Evolutionary conservation across 108 stramenopile genomes (phyloP).

Genomic region (Conticribra guillardii): DNA sequence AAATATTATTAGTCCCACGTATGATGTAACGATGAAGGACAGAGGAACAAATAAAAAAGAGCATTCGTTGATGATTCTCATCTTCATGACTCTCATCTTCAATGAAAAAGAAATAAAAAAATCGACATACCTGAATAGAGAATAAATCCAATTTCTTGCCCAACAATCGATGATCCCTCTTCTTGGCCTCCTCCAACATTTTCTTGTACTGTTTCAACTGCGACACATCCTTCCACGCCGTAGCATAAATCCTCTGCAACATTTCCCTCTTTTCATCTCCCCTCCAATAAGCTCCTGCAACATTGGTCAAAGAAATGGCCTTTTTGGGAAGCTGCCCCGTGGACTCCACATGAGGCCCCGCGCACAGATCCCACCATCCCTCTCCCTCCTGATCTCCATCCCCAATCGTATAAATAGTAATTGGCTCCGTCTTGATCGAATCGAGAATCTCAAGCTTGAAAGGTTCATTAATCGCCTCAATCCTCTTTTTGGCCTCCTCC

Average conservation of each 20-base stretch:
- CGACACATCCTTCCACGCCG: constrained; percentile 90
- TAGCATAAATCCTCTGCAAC: constrained; percentile 95
- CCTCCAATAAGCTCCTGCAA: constrained; percentile 99
- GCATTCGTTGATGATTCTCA: too few species aligned
- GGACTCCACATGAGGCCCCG: constrained; percentile 94
- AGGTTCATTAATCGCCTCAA: constrained; percentile 83
- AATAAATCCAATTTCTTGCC: constrained; percentile 97
- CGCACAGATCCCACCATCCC: constrained; percentile 99
- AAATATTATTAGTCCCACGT: too few species aligned
- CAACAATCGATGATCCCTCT: constrained; percentile 95
- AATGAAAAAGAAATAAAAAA: too few species aligned
- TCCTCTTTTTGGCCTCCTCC: constrained; percentile 88
- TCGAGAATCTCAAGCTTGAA: constrained; percentile 97
- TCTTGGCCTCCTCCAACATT: constrained; percentile 94
- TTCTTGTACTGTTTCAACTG: constrained; percentile 91
- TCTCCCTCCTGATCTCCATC: too few species aligned
- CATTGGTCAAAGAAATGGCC: constrained; percentile 81
- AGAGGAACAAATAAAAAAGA: too few species aligned
- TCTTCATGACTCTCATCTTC: too few species aligned
- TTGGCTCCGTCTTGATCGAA: constrained; percentile 91
- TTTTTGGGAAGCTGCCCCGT: constrained; percentile 88
- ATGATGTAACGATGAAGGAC: too few species aligned
- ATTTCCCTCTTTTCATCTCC: constrained; percentile 96
- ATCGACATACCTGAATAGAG: constrained; percentile 88
- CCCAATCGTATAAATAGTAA: constrained; percentile 96